phyloP scores from a whole-genome alignment of 2,329 filamentous ascomycete species.

The Emergomyces orientalis region DNA sequence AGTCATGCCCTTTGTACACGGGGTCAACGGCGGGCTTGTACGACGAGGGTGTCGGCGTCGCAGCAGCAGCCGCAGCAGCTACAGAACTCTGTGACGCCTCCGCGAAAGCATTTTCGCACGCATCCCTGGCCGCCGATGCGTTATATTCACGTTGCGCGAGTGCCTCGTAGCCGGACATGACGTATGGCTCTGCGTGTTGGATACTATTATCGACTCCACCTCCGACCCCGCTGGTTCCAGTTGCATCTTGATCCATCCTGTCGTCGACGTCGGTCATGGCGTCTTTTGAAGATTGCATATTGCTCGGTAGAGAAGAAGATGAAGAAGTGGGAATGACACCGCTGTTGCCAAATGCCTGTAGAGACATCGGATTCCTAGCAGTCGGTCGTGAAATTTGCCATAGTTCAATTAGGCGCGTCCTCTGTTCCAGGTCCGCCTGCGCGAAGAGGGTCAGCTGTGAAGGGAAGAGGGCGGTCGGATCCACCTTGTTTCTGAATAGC shows the following conservation, averaged over 20 bases:
- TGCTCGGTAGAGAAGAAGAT: background rate
- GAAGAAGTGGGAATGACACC: background rate
- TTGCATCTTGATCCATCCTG: conserved; percentile 20
- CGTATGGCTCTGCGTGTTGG: conserved; percentile 66
- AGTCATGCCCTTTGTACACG: conserved; percentile 31
- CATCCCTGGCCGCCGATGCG: conserved; percentile 14
- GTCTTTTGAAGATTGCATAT: conserved; percentile 11
- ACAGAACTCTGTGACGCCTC: conserved; percentile 8
- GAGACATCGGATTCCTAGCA: conserved; percentile 42
- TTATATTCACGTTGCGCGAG: conserved; percentile 57
- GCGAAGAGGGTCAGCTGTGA: conserved; percentile 72
- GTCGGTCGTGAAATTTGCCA: conserved; percentile 73
- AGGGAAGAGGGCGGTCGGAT: conserved; percentile 58
- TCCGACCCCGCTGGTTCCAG: background rate
- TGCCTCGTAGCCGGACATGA: conserved; percentile 69
- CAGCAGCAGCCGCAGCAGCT: conserved; percentile 14
- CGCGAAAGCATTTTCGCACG: background rate
- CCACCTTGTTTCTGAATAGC: conserved; percentile 57
- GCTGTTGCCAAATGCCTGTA: background rate
- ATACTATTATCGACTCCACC: conserved; percentile 20
- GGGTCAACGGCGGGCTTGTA: conserved; percentile 35
- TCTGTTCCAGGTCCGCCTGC: conserved; percentile 62
- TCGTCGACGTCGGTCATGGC: conserved; percentile 27
- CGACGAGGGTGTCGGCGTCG: conserved; percentile 18
- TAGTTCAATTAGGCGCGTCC: conserved; percentile 66